phyloP scores from a whole-genome alignment of 495 filamentous ascomycete genomes.

The Cudoniella acicularis region DNA sequence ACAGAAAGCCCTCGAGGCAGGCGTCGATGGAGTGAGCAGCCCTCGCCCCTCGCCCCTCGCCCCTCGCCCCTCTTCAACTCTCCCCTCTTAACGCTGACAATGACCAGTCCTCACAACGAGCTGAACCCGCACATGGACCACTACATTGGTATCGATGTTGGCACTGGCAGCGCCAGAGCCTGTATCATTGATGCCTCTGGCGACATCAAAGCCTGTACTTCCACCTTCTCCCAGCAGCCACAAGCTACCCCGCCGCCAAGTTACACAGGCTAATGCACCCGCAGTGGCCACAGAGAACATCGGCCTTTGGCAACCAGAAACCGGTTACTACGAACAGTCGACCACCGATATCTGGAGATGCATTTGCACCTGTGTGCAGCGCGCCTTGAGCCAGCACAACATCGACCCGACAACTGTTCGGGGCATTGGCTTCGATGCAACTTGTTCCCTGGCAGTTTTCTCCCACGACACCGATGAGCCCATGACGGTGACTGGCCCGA shows the following conservation, averaged over 20 bases:
- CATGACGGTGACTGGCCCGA: constrained; percentile 79
- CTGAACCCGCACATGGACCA: constrained; percentile 35
- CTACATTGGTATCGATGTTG: constrained; percentile 94
- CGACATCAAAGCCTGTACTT: constrained; percentile 71
- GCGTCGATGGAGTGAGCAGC: constrained; percentile 22
- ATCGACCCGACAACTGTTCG: constrained; percentile 68
- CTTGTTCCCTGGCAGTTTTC: constrained; percentile 92
- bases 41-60: neutral
- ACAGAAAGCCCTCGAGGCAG: constrained; percentile 22
- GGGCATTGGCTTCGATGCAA: constrained; percentile 95
- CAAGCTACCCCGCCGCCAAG: neutral
- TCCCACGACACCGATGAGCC: constrained; percentile 84
- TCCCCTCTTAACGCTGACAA: neutral
- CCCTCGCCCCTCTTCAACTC: neutral
- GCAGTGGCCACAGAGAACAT: constrained; percentile 80
- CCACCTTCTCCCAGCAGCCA: neutral
- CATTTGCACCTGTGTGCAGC: constrained; percentile 78
- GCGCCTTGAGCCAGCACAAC: constrained; percentile 72
- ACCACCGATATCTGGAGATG: constrained; percentile 93
- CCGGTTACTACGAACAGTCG: constrained; percentile 96
- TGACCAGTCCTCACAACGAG: constrained; percentile 26
- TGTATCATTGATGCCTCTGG: constrained; percentile 90
- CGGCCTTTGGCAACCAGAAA: constrained; percentile 88
- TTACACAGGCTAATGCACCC: neutral
- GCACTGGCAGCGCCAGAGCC: constrained; percentile 89